Conservation (phyloP, 78 protist species). For the Speleostelium caveatum region DNA sequence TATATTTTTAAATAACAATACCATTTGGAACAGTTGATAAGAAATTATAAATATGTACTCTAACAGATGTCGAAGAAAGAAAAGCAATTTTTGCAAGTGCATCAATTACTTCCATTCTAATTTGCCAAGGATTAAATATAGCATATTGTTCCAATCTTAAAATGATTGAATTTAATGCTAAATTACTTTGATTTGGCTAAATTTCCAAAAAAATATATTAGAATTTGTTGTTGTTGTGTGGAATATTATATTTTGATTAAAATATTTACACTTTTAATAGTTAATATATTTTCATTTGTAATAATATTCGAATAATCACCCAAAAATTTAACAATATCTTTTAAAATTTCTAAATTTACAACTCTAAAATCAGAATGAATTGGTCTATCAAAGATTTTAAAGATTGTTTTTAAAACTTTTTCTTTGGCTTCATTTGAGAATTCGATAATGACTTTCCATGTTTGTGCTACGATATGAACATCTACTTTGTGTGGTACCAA, state of each 20-base stretch:
- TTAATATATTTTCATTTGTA: conserved; percentile 46
- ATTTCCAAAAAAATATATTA: not conserved
- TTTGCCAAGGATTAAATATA: conserved; percentile 70
- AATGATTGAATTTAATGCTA: conserved; percentile 61
- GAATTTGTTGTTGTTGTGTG: not conserved
- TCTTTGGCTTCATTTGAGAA: conserved; percentile 42
- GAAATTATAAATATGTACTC: conserved; percentile 55
- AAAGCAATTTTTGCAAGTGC: conserved; percentile 71
- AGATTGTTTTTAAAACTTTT: not conserved
- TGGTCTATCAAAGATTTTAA: conserved; percentile 30
- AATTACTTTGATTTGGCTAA: too few relatives aligned
- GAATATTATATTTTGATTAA: not conserved
- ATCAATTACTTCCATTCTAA: conserved; percentile 39
- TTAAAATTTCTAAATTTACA: conserved; percentile 45
- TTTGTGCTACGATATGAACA: not conserved
- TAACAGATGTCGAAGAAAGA: conserved; percentile 19
- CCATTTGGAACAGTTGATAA: conserved; percentile 57
- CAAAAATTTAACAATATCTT: conserved; percentile 46
- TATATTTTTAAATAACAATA: not conserved
- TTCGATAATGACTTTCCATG: conserved; percentile 16
- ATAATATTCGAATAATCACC: conserved; percentile 58
- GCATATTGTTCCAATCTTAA: conserved; percentile 67
- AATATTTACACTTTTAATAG: not conserved
- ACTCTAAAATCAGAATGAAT: conserved; percentile 71
- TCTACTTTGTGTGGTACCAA: conserved; percentile 58